Conservation (phyloP, 2,329 filamentous ascomycete genomes). For the Exophiala sideris region DNA sequence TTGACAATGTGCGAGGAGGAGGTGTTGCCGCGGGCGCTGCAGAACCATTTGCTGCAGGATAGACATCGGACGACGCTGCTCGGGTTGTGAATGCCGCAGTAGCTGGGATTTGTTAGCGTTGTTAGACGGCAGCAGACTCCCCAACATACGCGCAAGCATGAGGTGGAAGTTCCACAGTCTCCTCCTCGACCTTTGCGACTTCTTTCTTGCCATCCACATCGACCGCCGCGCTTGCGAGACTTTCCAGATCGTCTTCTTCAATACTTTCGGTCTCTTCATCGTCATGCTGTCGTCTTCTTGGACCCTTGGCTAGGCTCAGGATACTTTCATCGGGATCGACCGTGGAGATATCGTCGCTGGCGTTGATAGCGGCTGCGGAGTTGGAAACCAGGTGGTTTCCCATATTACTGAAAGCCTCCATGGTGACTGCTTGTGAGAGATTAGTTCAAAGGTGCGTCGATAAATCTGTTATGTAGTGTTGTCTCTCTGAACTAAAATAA, state of each 20-base stretch:
- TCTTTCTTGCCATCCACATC: conserved; percentile 64
- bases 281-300: conserved; percentile 67
- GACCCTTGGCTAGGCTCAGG: conserved; percentile 62
- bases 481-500: not conserved
- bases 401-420: conserved; percentile 87
- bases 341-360: conserved; percentile 71
- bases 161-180: conserved; percentile 76
- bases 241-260: conserved; percentile 76
- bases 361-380: conserved; percentile 82
- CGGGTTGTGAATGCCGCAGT: conserved; percentile 95
- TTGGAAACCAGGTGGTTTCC: conserved; percentile 83
- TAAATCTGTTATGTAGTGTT: not conserved
- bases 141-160: conserved; percentile 89
- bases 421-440: conserved; percentile 36
- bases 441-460: not conserved
- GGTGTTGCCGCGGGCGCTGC: conserved; percentile 92
- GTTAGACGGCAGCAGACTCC: not conserved
- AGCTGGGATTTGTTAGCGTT: conserved; percentile 51
- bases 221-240: conserved; percentile 74
- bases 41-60: conserved; percentile 97
- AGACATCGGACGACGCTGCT: conserved; percentile 95
- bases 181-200: conserved; percentile 50
- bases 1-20: conserved; percentile 98
- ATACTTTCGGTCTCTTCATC: conserved; percentile 84
- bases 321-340: conserved; percentile 77